Evolutionary conservation across 441 rosid genomes (phyloP).

Genomic region (Rhodomyrtus psidioides): DNA sequence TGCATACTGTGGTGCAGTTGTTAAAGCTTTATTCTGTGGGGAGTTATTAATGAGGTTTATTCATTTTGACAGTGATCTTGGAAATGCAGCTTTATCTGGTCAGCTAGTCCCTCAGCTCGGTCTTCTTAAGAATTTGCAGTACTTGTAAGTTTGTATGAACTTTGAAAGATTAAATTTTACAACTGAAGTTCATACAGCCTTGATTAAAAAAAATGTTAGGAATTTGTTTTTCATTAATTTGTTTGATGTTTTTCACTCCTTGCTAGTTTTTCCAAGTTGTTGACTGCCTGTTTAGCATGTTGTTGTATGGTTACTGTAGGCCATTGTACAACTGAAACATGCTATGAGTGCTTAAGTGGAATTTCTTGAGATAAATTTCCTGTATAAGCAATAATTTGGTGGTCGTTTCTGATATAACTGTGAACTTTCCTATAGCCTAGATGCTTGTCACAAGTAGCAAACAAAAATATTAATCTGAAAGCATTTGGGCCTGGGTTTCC

Average conservation of each 20-base stretch:
- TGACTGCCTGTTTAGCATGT: neutral
- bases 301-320: neutral
- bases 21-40: neutral
- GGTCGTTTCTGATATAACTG: neutral
- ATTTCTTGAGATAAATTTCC: neutral
- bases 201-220: neutral
- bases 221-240: neutral
- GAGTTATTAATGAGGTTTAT: neutral
- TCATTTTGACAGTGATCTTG: slow-evolving; percentile 59
- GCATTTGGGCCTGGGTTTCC: neutral
- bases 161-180: neutral
- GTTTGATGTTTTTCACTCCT: neutral
- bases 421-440: neutral
- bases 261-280: neutral
- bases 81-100: slow-evolving; percentile 92
- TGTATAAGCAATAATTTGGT: neutral
- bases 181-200: neutral
- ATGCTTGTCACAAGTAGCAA: neutral
- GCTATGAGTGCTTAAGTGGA: neutral
- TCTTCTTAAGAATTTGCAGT: slow-evolving; percentile 81
- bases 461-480: neutral
- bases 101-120: slow-evolving; percentile 91
- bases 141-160: slow-evolving; percentile 44
- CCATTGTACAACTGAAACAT: neutral
- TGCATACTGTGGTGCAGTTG: neutral